A percentile compares a stretch with the other conserved stretches of the same genome.
phyloP scores from a whole-genome alignment of 2,329 filamentous ascomycete genomes.

The Stagonosporopsis cucurbitacearum region DNA sequence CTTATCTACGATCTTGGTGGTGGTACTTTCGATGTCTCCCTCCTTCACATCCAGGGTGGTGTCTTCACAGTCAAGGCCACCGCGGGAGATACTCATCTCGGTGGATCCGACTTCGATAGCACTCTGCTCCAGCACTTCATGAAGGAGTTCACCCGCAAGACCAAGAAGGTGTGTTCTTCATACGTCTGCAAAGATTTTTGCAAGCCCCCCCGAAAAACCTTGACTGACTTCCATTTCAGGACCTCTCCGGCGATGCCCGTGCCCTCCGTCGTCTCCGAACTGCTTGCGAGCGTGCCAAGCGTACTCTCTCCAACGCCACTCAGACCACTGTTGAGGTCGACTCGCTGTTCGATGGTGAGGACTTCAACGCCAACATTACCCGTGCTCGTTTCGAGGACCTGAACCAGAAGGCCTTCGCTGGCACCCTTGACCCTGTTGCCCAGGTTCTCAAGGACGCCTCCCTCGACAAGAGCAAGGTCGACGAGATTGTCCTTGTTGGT shows the following conservation, averaged over 20 bases:
- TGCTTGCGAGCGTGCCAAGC: conserved; percentile 99
- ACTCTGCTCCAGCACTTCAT: conserved; percentile 96
- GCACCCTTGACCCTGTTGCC: conserved; percentile 92
- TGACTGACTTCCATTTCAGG: conserved; percentile 43
- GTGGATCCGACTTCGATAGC: conserved; percentile 96
- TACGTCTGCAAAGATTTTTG: background rate
- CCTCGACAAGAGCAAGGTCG: conserved; percentile 88
- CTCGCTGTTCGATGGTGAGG: conserved; percentile 96
- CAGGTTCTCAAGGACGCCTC: conserved; percentile 94
- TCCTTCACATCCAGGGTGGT: conserved; percentile 98
- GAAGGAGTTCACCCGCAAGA: conserved; percentile 87
- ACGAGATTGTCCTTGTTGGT: conserved; percentile 99
- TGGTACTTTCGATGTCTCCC: conserved; percentile 99
- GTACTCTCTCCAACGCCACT: conserved; percentile 95
- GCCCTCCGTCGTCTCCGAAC: conserved; percentile 95
- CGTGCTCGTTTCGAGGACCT: conserved; percentile 99
- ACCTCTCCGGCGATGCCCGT: conserved; percentile 79
- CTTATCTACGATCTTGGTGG: conserved; percentile 99
- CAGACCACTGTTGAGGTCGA: conserved; percentile 99
- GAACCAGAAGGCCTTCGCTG: conserved; percentile 92
- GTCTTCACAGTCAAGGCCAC: conserved; percentile 99
- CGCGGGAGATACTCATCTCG: conserved; percentile 94
- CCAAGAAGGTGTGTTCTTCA: conserved; percentile 43
- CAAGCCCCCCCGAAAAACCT: background rate
- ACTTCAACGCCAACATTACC: conserved; percentile 96